Conservation (phyloP, 2,329 filamentous ascomycete species). For the Mycosphaerella sp. region DNA sequence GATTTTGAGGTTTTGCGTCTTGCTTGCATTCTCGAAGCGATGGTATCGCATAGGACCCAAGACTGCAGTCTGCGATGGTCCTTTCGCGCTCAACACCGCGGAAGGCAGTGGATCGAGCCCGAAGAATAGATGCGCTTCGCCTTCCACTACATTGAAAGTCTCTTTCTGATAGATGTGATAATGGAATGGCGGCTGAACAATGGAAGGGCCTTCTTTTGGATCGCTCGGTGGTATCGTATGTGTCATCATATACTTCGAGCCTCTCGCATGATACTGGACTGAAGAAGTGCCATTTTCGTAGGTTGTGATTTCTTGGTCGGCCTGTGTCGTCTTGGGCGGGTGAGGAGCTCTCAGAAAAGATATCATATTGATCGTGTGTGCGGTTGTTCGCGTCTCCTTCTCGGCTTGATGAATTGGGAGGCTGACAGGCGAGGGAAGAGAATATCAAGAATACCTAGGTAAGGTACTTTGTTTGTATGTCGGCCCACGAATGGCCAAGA, state of each 20-base stretch:
- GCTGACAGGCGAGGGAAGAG: no score
- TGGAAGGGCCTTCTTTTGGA: constrained; percentile 19
- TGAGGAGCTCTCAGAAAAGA: constrained; percentile 20
- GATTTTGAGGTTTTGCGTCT: constrained; percentile 16
- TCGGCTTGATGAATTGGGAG: background rate
- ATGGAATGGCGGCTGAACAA: constrained; percentile 23
- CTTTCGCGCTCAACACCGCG: constrained; percentile 8
- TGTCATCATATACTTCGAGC: constrained; percentile 22
- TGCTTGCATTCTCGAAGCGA: constrained; percentile 21
- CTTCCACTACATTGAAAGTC: constrained; percentile 18
- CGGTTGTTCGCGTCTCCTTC: background rate
- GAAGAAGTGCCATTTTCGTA: constrained; percentile 23
- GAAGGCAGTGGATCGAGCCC: constrained; percentile 17
- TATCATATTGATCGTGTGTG: constrained; percentile 5
- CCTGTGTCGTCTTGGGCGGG: constrained; percentile 19
- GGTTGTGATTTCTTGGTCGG: constrained; percentile 15
- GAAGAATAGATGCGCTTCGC: constrained; percentile 20
- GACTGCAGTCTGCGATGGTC: constrained; percentile 10
- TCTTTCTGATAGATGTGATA: constrained; percentile 25
- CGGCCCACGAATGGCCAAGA: no score
- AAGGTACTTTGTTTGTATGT: no score
- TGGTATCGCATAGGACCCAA: constrained; percentile 21
- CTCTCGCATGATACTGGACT: constrained; percentile 21
- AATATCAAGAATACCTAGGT: no score
- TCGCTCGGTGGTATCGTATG: constrained; percentile 20